Conservation (phyloP, 495 filamentous ascomycete genomes). For the Tuber indicum region DNA sequence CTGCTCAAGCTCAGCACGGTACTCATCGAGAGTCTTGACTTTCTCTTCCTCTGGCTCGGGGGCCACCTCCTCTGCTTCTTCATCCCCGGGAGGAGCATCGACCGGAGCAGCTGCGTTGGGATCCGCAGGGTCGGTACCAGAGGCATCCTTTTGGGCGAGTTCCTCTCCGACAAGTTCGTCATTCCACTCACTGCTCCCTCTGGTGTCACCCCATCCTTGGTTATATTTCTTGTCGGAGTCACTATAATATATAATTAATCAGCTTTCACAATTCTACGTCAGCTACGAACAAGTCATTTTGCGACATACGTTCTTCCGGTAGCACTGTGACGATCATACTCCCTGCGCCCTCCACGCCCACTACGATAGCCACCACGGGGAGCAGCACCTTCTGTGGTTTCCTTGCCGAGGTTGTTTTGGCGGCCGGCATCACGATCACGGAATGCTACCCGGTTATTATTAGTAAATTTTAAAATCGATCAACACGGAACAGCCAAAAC, state of each 20-base stretch:
- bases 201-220: conserved; percentile 79
- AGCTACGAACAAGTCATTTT: conserved; percentile 15
- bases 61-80: conserved; percentile 39
- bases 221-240: conserved; percentile 89
- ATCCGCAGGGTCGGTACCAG: conserved; percentile 49
- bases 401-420: conserved; percentile 73
- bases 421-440: conserved; percentile 81
- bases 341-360: conserved; percentile 49
- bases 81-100: conserved; percentile 47
- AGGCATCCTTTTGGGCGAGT: conserved; percentile 75
- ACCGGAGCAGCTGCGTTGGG: conserved; percentile 38
- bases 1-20: conserved; percentile 78
- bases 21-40: conserved; percentile 77
- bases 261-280: conserved; percentile 16
- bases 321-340: conserved; percentile 76
- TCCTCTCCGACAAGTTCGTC: conserved; percentile 83
- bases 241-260: conserved; percentile 44
- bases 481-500: conserved; percentile 3
- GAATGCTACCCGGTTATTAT: conserved; percentile 57
- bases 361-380: conserved; percentile 52
- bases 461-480: conserved; percentile 9
- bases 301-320: conserved; percentile 58
- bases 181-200: conserved; percentile 70
- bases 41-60: conserved; percentile 68
- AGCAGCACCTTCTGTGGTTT: conserved; percentile 55